Evolutionary conservation across 768 basidiomycete genomes (phyloP), one percentile per base, ranked within the genome.

Genomic region (Tulasnella sp.): DNA sequence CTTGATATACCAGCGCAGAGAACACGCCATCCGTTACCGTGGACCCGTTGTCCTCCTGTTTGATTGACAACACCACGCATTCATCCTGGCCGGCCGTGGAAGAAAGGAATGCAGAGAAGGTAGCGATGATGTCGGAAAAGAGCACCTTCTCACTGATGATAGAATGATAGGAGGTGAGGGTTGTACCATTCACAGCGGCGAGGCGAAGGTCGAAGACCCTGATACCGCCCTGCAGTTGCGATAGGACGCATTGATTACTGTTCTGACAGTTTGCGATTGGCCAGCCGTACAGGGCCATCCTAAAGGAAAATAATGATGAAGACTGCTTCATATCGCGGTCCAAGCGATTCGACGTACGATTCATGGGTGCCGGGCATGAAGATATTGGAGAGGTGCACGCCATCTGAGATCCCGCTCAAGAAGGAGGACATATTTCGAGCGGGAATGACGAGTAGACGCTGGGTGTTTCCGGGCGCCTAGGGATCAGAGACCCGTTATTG

Each of bases 261-360:
- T 79, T 78, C 68, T 96, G 92, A 66, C 92, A 97, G 68, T 94
- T 90, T 0, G 87, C 86, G 38, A 93, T 72, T 0, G 86, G 87
- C 82, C 85, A 88, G 12, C 87, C 86, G 64, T 90, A 84, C 62
- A 89, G 81, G 8, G 89, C 84, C 82, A 91, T 83, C 3, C 84
- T 86, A 67, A 54, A 61, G 64, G 61, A 43, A 63, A 57, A 21
- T 21, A 5, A 43, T 29, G 10, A 30, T 41, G 31, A 21, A 31
- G 31, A 22, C 22, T 25, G 17, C 60, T 49, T 49, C 65, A 53
- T 41, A 42, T 22, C 30, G 31, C 31, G 43, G 31, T 5, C 75
- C 38, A 49, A n/a, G 3, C 22, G 8, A 49, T 25, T 19, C 2
- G 29, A 49, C 79, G 59, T 70, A 82, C 83, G 83, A 81, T 66